A percentile compares a stretch with the other conserved stretches of the same genome.
Evolutionary conservation across 495 filamentous ascomycete species (phyloP).

Genomic region (Pyrenopolyporus hunteri): DNA sequence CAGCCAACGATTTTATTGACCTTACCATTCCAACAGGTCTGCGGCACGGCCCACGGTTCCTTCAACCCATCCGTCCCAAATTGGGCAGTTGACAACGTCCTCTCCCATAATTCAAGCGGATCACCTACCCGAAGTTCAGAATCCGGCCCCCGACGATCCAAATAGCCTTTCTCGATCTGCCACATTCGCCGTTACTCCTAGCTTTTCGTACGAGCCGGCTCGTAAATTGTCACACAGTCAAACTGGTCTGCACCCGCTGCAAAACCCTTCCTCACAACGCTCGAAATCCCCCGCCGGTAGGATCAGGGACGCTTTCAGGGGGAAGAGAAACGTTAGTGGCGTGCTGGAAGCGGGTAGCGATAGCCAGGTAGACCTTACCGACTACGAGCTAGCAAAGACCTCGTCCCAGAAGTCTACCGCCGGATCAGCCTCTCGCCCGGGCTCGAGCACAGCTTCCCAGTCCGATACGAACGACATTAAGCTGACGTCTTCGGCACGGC

Average conservation of each 20-base stretch:
- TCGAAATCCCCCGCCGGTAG: conserved; percentile 54
- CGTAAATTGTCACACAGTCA: conserved; percentile 37
- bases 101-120: conserved; percentile 73
- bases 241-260: conserved; percentile 45
- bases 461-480: conserved; percentile 35
- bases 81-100: conserved; percentile 80
- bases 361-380: conserved; percentile 25
- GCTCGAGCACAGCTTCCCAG: conserved; percentile 27
- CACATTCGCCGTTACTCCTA: conserved; percentile 24
- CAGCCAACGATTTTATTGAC: conserved; percentile 20
- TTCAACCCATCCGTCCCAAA: conserved; percentile 75
- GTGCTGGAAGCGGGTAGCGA: conserved; percentile 18
- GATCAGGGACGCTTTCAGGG: conserved; percentile 53
- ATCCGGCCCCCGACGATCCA: conserved; percentile 36
- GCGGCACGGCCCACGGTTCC: conserved; percentile 56
- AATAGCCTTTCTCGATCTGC: conserved; percentile 35
- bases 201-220: conserved; percentile 28
- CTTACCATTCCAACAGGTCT: conserved; percentile 17
- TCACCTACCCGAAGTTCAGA: conserved; percentile 52
- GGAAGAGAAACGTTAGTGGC: conserved; percentile 40
- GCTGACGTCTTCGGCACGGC: conserved; percentile 33
- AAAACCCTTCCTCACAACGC: conserved; percentile 45
- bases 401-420: conserved; percentile 18
- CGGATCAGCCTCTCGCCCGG: conserved; percentile 21
- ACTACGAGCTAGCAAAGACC: conserved; percentile 32